Evolutionary conservation across 768 basidiomycete species (phyloP).

Genomic region (Lactarius indigo): DNA sequence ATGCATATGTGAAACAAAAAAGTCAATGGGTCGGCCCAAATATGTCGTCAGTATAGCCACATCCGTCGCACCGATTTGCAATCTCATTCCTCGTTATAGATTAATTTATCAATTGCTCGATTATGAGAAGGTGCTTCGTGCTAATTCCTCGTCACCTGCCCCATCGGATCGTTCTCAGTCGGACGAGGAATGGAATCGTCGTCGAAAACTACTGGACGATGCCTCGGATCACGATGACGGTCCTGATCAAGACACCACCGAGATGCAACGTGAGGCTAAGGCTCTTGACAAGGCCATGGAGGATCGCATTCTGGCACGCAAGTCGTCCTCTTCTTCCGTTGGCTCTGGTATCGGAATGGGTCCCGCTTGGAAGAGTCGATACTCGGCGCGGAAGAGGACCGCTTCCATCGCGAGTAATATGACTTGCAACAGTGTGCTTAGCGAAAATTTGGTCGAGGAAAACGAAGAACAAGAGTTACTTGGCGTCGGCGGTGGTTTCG

Average conservation of each 20-base stretch:
- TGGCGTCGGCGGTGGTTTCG: constrained; percentile 65
- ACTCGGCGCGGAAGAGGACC: constrained; percentile 63
- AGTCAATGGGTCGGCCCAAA: constrained; percentile 88
- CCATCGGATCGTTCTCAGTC: constrained; percentile 53
- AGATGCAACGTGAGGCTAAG: constrained; percentile 72
- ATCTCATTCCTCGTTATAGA: constrained; percentile 39
- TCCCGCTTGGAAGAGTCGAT: constrained; percentile 59
- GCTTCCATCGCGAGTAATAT: constrained; percentile 71
- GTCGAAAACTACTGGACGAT: constrained; percentile 59
- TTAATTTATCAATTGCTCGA: constrained; percentile 93
- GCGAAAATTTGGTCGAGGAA: constrained; percentile 78
- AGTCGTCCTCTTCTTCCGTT: constrained; percentile 62
- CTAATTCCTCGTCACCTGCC: constrained; percentile 43
- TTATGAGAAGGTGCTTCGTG: constrained; percentile 73
- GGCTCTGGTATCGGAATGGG: constrained; percentile 67
- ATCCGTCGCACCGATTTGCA: constrained; percentile 8
- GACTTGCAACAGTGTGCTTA: constrained; percentile 65
- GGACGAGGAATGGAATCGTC: constrained; percentile 79
- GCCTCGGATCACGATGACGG: constrained; percentile 45
- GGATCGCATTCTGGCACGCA: constrained; percentile 72
- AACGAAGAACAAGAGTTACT: constrained; percentile 75
- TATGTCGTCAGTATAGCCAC: constrained; percentile 71
- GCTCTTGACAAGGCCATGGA: constrained; percentile 88
- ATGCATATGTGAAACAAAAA: constrained; percentile 85
- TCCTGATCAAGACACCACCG: constrained; percentile 48